phyloP scores from a whole-genome alignment of 2,329 filamentous ascomycete genomes.

The Davidsoniella virescens region DNA sequence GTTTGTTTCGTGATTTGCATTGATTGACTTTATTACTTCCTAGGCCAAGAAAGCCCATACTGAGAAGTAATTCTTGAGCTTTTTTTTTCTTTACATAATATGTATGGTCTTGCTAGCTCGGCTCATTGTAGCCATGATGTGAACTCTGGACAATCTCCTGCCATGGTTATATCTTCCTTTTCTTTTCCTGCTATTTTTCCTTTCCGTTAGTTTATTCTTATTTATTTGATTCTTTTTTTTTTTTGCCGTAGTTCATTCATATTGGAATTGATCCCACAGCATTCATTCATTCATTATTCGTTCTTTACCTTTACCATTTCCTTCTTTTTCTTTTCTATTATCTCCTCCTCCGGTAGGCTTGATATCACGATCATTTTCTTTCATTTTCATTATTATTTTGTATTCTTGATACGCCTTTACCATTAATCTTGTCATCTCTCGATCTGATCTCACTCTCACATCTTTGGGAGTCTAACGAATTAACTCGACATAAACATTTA shows the following conservation, averaged over 20 bases:
- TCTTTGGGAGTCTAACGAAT: background rate
- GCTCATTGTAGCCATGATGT: background rate
- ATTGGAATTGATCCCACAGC: background rate
- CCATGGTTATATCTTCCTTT: too few relatives aligned
- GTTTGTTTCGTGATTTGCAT: conserved; percentile 7
- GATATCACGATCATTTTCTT: background rate
- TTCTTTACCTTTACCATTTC: background rate
- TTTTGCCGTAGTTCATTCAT: background rate
- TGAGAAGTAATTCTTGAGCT: background rate
- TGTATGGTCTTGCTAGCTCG: background rate
- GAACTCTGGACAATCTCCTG: background rate
- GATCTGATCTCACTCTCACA: background rate
- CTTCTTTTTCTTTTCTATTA: background rate
- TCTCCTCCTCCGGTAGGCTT: conserved; percentile 1
- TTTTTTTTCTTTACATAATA: too few relatives aligned
- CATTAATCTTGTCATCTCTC: background rate
- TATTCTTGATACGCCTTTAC: background rate
- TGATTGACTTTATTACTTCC: background rate
- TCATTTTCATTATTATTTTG: background rate
- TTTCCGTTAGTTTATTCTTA: background rate
- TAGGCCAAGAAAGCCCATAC: background rate
- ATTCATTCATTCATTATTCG: background rate
- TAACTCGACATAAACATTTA: background rate
- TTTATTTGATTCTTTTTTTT: background rate
- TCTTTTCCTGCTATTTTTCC: background rate